Conservation (phyloP, 345 rosid species). For the Arabis hirsuta region DNA sequence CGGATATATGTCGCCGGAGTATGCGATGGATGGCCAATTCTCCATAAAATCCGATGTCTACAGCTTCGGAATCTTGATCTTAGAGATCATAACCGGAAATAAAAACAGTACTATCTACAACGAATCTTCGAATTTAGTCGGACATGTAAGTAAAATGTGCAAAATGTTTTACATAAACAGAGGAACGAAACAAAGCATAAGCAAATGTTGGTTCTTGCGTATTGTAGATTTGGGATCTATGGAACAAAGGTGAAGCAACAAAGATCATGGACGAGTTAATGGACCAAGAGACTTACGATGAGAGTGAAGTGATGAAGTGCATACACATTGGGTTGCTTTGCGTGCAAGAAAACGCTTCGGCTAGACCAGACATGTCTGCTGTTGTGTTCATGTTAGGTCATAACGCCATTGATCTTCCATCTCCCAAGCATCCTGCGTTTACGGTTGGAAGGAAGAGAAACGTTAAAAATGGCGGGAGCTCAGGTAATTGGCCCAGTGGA, state of each 20-base stretch:
- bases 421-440: constrained; percentile 62
- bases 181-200: constrained; percentile 9
- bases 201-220: neutral
- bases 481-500: constrained; percentile 32
- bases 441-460: constrained; percentile 29
- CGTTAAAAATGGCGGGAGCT: constrained; percentile 22
- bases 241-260: constrained; percentile 47
- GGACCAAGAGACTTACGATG: constrained; percentile 30
- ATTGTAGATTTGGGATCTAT: constrained; percentile 61
- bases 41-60: constrained; percentile 74
- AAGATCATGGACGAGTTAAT: constrained; percentile 48
- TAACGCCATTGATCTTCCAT: constrained; percentile 47
- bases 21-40: constrained; percentile 67
- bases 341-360: constrained; percentile 61
- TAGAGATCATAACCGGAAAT: constrained; percentile 64
- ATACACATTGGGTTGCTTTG: constrained; percentile 70
- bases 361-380: constrained; percentile 61
- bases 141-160: constrained; percentile 52
- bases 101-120: constrained; percentile 44
- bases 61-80: constrained; percentile 64
- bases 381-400: constrained; percentile 56
- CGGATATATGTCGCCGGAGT: constrained; percentile 85
- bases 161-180: neutral
- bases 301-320: constrained; percentile 52
- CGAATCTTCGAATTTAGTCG: constrained; percentile 50